These are phyloP conservation scores for Avena sativa DNA, from an alignment of 176 grass and related monocot species.

Conservation along the genomic window DNA sequence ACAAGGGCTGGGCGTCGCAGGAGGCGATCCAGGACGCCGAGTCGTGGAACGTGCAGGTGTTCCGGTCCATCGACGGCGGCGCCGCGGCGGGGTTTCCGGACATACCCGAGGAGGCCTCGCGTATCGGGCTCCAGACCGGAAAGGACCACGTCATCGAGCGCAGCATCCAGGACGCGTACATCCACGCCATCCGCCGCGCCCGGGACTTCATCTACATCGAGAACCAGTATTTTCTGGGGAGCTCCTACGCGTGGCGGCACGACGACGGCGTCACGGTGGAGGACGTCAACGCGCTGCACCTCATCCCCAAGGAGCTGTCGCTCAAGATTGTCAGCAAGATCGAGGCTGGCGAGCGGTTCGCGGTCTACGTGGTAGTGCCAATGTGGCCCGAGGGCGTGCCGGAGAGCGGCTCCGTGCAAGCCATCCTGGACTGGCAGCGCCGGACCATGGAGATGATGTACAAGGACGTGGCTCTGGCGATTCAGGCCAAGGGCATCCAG, in stretches of 20 bases:
- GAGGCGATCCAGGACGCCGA: conserved; percentile 34
- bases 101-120: conserved; percentile 23
- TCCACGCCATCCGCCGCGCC: conserved; percentile 69
- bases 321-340: conserved; percentile 74
- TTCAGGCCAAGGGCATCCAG: conserved; percentile 41
- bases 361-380: conserved; percentile 70
- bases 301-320: conserved; percentile 69
- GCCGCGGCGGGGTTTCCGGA: conserved; percentile 57
- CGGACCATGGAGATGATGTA: conserved; percentile 91
- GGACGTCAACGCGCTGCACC: conserved; percentile 61
- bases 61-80: conserved; percentile 68
- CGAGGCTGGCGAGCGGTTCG: conserved; percentile 54
- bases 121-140: conserved; percentile 44
- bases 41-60: conserved; percentile 61
- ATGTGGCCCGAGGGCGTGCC: conserved; percentile 79
- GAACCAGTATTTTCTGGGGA: conserved; percentile 80
- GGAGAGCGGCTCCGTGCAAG: conserved; percentile 66
- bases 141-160: conserved; percentile 65
- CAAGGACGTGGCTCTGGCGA: conserved; percentile 48
- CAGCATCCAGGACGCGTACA: conserved; percentile 82
- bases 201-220: conserved; percentile 73
- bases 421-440: conserved; percentile 75
- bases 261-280: conserved; percentile 44
- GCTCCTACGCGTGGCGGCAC: conserved; percentile 61
- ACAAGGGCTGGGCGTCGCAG: neutral